Conservation (phyloP, 257 asterid species). For the Hygrophila difformis region DNA sequence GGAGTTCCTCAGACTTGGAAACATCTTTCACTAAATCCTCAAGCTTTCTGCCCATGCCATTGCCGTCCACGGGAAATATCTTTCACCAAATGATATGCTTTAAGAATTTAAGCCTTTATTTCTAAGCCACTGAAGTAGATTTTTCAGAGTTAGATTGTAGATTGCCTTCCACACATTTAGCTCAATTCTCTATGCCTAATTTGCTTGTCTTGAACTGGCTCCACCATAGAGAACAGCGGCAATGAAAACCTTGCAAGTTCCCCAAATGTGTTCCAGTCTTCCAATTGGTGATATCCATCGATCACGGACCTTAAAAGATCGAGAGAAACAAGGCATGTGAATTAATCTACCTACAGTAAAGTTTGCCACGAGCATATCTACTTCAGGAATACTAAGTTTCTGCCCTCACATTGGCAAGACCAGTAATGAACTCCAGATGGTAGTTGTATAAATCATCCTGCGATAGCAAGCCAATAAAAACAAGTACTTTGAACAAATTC, state of each 20-base stretch:
- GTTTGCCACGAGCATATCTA: slow-evolving; percentile 36
- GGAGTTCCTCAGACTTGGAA: slow-evolving; percentile 28
- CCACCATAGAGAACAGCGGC: slow-evolving; percentile 43
- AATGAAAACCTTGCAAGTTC: slow-evolving; percentile 51
- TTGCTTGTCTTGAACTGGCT: slow-evolving; percentile 40
- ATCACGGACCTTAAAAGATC: slow-evolving; percentile 37
- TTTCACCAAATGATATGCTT: slow-evolving; percentile 36
- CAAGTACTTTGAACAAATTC: too few species aligned
- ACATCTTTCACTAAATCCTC: slow-evolving; percentile 30
- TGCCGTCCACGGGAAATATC: slow-evolving; percentile 31
- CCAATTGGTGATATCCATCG: slow-evolving; percentile 29
- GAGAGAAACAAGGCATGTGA: slow-evolving; percentile 33
- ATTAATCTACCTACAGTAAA: slow-evolving; percentile 37
- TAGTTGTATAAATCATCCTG: slow-evolving; percentile 38
- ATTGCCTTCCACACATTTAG: slow-evolving; percentile 30
- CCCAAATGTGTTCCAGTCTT: slow-evolving; percentile 46
- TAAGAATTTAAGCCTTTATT: slow-evolving; percentile 31
- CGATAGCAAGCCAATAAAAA: neutral
- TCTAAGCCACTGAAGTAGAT: slow-evolving; percentile 30
- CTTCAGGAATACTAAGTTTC: slow-evolving; percentile 42
- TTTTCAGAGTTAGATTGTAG: slow-evolving; percentile 28
- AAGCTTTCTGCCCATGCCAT: slow-evolving; percentile 28
- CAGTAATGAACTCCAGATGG: slow-evolving; percentile 37
- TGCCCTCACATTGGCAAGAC: slow-evolving; percentile 39
- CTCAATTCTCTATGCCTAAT: slow-evolving; percentile 33